Conservation (phyloP, 2,329 filamentous ascomycete species). For the Xylariaceae sp. region DNA sequence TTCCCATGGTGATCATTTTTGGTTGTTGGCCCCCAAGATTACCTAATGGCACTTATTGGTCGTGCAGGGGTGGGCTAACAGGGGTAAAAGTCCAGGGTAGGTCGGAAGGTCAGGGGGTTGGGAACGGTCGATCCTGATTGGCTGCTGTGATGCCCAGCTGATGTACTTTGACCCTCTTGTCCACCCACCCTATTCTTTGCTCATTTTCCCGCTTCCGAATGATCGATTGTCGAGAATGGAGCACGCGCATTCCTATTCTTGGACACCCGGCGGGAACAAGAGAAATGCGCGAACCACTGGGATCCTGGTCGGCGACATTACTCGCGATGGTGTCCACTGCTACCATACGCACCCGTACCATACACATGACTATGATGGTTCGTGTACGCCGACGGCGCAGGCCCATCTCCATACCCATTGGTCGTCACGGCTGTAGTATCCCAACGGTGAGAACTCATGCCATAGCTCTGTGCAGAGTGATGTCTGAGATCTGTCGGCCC, state of each 20-base stretch:
- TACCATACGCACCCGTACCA: conserved; percentile 38
- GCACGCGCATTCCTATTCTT: neutral
- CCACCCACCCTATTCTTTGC: neutral
- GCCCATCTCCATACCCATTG: conserved; percentile 27
- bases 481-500: conserved; percentile 30
- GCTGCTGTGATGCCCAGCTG: conserved; percentile 36
- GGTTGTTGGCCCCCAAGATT: too few relatives aligned
- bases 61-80: neutral
- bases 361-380: conserved; percentile 40
- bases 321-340: conserved; percentile 41
- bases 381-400: conserved; percentile 25
- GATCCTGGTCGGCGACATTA: neutral
- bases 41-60: too few relatives aligned
- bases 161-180: conserved; percentile 17
- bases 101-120: neutral
- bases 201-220: conserved; percentile 21
- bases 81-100: neutral
- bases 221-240: neutral
- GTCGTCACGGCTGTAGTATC: conserved; percentile 23
- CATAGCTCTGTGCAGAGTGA: conserved; percentile 37
- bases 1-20: too few relatives aligned
- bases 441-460: conserved; percentile 33
- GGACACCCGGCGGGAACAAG: too few relatives aligned
- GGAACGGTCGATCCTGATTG: conserved; percentile 30
- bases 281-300: too few relatives aligned